Evolutionary conservation across 2,329 filamentous ascomycete species (phyloP), one percentile per base, ranked within the genome.

Genomic region (Claviceps monticola): DNA sequence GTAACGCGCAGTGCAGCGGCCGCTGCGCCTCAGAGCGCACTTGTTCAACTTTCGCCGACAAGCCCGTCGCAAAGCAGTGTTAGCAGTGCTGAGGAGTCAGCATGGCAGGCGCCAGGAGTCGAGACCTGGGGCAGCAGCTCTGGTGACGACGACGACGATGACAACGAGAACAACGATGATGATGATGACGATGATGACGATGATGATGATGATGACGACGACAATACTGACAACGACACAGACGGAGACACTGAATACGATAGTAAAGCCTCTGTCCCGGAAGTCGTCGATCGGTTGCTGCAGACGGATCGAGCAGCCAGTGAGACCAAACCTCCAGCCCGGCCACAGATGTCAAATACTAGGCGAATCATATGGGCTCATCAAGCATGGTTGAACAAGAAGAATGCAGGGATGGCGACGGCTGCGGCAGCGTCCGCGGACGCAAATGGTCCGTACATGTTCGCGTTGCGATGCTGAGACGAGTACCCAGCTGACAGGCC

Each of bases 101-200:
- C 23, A 19, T 46, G 43, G 44, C n/a, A 46, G 13, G 19, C 34
- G 19, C 17, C 34, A 14, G 43, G 43, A 38, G 44, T 51, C n/a
- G 50, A 51, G 19, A 42, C 43, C 2, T 51, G 50, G 43, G 44
- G 44, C 14, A 51, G 50, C 14, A 51, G 50, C 50, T 42, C 43
- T 19, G 49, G 29, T 16, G 50, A 51, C 13, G 37, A 41, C 2
- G 46, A 48, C 9, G 37, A 39, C 17, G 46, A 46, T 5, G 44
- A 36, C 17, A 36, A 48, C 16, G 34, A 48, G 6, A 14, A 37
- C n/a, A 11, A 46, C 0, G 23, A 29, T 0, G 42, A 44, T 2
- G 42, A 44, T 1, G 42, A 29, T 7, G 42, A 45, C 2, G 41
- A 43, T 1, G 46, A 16, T 11, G 46, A 37, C 21, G 46, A 11